Percentiles rank a stretch among this genome's conserved stretches.
Evolutionary conservation across 148 eudicot genomes (phyloP).

Genomic region (Persicaria maculosa): DNA sequence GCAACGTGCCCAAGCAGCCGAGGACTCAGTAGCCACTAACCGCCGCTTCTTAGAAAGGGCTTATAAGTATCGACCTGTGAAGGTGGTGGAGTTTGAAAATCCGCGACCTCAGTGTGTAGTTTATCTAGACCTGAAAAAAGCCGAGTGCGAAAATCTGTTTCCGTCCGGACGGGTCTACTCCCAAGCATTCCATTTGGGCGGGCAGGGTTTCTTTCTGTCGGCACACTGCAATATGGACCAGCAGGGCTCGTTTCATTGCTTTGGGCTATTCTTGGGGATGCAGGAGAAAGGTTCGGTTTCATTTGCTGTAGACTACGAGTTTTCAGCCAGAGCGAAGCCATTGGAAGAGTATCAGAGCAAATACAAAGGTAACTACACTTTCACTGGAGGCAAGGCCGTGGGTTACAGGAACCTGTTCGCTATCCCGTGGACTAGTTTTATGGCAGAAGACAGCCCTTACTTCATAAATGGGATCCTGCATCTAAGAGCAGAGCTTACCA

Average conservation of each 20-base stretch:
- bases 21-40: not conserved
- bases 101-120: not conserved
- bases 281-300: not conserved
- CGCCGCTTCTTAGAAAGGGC: not conserved
- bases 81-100: not conserved
- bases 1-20: not conserved
- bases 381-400: not conserved
- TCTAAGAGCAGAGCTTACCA: not conserved
- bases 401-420: not conserved
- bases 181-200: not conserved
- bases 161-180: not conserved
- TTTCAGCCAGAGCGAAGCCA: not conserved
- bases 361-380: not conserved
- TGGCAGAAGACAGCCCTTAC: not conserved
- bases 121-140: not conserved
- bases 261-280: not conserved
- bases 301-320: not conserved
- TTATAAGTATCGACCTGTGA: not conserved
- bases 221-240: not conserved
- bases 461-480: not conserved
- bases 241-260: not conserved
- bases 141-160: not conserved
- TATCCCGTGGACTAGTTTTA: not conserved
- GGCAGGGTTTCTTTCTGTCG: not conserved
- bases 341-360: not conserved